These are phyloP conservation scores for Meira nashicola DNA, from an alignment of 1,284 basidiomycete genomes.

Conservation along the genomic window DNA sequence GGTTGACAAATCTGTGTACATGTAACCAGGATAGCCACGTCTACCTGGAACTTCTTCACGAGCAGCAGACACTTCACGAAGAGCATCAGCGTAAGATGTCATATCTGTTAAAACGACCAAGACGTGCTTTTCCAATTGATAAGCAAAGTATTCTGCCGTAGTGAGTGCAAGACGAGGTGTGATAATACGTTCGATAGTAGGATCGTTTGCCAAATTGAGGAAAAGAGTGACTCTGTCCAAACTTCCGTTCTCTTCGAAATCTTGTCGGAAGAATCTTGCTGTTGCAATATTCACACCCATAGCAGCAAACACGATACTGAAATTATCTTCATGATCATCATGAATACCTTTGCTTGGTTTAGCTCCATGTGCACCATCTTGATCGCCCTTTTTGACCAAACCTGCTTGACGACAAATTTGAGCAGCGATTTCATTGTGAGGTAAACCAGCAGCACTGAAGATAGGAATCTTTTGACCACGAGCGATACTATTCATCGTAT, in stretches of 20 bases:
- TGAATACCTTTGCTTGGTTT: constrained; percentile 91
- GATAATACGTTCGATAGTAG: constrained; percentile 99
- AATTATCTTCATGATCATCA: constrained; percentile 99
- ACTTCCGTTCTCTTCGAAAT: constrained; percentile 98
- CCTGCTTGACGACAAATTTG: constrained; percentile 99
- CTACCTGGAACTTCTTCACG: constrained; percentile 99
- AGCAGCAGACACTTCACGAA: constrained; percentile 90
- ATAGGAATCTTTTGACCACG: constrained; percentile 99
- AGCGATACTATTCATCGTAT: constrained; percentile 79
- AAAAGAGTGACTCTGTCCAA: constrained; percentile 96
- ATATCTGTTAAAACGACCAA: constrained; percentile 98
- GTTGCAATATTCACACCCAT: constrained; percentile 99
- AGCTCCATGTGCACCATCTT: constrained; percentile 28
- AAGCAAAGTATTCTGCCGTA: constrained; percentile 98
- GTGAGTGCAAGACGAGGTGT: constrained; percentile 96
- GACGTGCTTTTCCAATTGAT: constrained; percentile 99
- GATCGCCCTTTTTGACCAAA: constrained; percentile 67
- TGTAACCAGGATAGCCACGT: constrained; percentile 97
- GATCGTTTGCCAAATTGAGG: constrained; percentile 98
- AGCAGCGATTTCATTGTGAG: constrained; percentile 99
- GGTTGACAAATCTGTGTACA: constrained; percentile 66
- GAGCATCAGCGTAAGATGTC: constrained; percentile 94
- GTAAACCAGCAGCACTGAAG: constrained; percentile 97
- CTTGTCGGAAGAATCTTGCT: constrained; percentile 98
- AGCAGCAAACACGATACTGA: constrained; percentile 98